phyloP scores from a whole-genome alignment of 495 filamentous ascomycete genomes.

The Neurospora sublineolata region DNA sequence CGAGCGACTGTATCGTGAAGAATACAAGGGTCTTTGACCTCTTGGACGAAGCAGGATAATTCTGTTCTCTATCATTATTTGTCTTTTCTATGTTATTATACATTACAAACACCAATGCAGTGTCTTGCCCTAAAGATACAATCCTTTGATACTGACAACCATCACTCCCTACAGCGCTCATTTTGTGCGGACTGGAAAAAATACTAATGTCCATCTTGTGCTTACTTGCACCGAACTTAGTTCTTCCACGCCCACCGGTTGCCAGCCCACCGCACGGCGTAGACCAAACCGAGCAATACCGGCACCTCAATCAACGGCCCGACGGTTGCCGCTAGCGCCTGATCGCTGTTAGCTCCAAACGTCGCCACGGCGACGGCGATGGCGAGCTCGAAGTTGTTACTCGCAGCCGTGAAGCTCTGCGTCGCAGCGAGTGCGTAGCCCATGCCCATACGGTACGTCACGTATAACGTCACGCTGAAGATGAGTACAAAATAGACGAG shows the following conservation, averaged over 20 bases:
- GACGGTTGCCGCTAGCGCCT: conserved; percentile 82
- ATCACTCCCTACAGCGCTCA: no score
- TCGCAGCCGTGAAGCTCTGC: conserved; percentile 88
- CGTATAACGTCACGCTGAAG: conserved; percentile 56
- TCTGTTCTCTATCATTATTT: no score
- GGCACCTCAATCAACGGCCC: conserved; percentile 89
- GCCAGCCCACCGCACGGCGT: conserved; percentile 53
- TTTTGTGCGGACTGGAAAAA: no score
- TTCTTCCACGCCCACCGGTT: conserved; percentile 47
- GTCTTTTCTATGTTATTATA: no score
- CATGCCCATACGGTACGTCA: conserved; percentile 51
- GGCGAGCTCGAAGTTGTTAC: conserved; percentile 90
- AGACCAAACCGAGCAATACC: conserved; percentile 70
- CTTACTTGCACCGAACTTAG: conserved; percentile 7
- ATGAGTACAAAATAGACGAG: conserved; percentile 69
- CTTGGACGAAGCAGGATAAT: no score
- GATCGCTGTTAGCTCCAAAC: conserved; percentile 68
- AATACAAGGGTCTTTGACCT: no score
- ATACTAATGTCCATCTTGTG: no score
- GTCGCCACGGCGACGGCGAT: conserved; percentile 85
- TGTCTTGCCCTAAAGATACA: no score
- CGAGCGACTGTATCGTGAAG: no score
- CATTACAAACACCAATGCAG: no score
- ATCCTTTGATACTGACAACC: no score
- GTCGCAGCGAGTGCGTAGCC: conserved; percentile 62